Conservation (phyloP, 2,329 filamentous ascomycete species). For the Alternaria arbusti region DNA sequence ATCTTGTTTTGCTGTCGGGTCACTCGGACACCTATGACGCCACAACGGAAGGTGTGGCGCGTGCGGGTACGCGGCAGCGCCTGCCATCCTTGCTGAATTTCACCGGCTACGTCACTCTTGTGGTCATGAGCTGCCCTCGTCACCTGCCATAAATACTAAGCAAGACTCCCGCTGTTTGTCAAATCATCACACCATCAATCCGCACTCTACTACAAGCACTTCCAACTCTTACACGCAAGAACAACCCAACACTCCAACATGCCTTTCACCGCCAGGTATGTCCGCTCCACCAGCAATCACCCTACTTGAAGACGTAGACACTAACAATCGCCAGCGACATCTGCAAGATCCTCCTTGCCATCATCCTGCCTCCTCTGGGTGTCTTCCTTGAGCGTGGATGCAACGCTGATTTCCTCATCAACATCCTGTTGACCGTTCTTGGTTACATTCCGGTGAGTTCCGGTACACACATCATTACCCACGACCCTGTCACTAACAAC, state of each 20-base stretch:
- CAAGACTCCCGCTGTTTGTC: constrained; percentile 13
- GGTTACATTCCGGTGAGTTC: constrained; percentile 64
- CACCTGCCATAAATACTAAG: constrained; percentile 35
- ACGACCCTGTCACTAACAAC: constrained; percentile 15
- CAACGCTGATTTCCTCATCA: constrained; percentile 86
- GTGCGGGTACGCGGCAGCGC: constrained; percentile 19
- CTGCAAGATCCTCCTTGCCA: constrained; percentile 84
- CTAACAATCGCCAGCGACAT: constrained; percentile 63
- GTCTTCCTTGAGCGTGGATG: constrained; percentile 95
- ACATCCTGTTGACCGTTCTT: constrained; percentile 77
- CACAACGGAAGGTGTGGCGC: constrained; percentile 19
- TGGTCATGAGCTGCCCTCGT: constrained; percentile 27
- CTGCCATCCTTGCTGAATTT: constrained; percentile 2
- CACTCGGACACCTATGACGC: constrained; percentile 6
- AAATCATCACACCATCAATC: constrained; percentile 5
- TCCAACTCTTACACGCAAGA: background rate
- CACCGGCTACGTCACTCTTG: constrained; percentile 21
- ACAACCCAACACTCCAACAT: constrained; percentile 50
- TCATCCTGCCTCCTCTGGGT: constrained; percentile 87
- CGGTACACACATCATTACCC: background rate
- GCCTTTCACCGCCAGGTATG: constrained; percentile 66
- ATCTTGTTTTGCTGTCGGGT: constrained; percentile 8
- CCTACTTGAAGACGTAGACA: background rate
- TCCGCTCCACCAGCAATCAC: constrained; percentile 4
- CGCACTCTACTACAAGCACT: constrained; percentile 2